These are phyloP conservation scores for Pisolithus thermaeus DNA, from an alignment of 1,284 basidiomycete species.

Conservation along the genomic window DNA sequence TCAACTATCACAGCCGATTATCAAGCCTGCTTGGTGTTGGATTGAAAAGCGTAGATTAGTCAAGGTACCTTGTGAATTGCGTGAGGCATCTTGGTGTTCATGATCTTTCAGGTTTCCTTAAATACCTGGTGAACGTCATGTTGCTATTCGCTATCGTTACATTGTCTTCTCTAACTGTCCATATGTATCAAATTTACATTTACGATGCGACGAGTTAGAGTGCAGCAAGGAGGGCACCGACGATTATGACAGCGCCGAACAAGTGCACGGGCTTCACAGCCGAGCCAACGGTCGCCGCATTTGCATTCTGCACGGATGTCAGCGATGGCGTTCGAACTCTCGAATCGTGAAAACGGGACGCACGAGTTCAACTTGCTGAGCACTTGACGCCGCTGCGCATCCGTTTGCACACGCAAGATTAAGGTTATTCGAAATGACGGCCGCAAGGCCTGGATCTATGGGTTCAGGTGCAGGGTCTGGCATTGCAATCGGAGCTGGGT, in stretches of 20 bases:
- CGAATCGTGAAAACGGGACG: neutral
- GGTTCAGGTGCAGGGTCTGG: slow-evolving; percentile 15
- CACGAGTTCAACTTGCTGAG: slow-evolving; percentile 17
- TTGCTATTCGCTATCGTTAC: too few relatives aligned
- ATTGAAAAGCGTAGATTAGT: too few relatives aligned
- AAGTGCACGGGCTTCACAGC: slow-evolving; percentile 12
- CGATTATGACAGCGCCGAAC: slow-evolving; percentile 18
- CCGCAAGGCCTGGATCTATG: slow-evolving; percentile 14
- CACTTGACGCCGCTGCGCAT: slow-evolving; percentile 16
- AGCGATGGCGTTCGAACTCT: neutral
- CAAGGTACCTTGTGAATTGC: too few relatives aligned
- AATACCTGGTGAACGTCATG: too few relatives aligned
- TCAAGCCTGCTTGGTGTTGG: too few relatives aligned
- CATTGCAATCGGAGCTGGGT: slow-evolving; percentile 3
- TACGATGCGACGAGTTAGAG: slow-evolving; percentile 6
- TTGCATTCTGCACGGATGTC: slow-evolving; percentile 13
- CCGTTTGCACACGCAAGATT: slow-evolving; percentile 22
- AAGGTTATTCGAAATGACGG: slow-evolving; percentile 17
- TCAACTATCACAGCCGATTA: too few relatives aligned
- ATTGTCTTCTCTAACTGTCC: too few relatives aligned
- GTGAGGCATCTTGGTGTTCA: too few relatives aligned
- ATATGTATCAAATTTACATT: neutral
- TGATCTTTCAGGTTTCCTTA: too few relatives aligned
- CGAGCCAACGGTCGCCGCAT: slow-evolving; percentile 16
- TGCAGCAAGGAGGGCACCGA: slow-evolving; percentile 13